Evolutionary conservation across 345 rosid genomes (phyloP).

Genomic region (Leavenworthia alabamica): DNA sequence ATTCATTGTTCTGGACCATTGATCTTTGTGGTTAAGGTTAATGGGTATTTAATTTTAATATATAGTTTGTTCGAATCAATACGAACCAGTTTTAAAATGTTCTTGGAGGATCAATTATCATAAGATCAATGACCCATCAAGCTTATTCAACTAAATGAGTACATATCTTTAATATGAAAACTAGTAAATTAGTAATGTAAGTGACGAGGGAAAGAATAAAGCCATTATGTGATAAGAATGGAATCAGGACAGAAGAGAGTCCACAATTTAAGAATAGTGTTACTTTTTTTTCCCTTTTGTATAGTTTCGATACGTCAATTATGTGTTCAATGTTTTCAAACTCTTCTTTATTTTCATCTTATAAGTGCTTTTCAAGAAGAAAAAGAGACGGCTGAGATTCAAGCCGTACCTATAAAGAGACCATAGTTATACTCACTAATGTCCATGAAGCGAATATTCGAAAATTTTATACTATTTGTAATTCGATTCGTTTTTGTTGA

Average conservation of each 20-base stretch:
- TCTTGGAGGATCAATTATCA: background rate
- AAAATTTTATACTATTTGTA: too few relatives aligned
- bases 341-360: conserved; percentile 17
- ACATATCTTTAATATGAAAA: background rate
- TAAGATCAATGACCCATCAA: background rate
- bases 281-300: conserved; percentile 21
- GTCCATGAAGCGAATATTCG: too few relatives aligned
- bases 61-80: background rate
- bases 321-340: conserved; percentile 27
- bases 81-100: background rate
- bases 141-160: background rate
- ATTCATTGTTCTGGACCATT: background rate
- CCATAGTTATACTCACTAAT: conserved; percentile 19
- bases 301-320: conserved; percentile 30
- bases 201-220: conserved; percentile 22
- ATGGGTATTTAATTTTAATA: background rate
- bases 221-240: conserved; percentile 28
- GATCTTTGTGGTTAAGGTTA: background rate
- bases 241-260: conserved; percentile 28
- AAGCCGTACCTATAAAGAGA: conserved; percentile 32
- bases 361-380: conserved; percentile 21
- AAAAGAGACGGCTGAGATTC: conserved; percentile 29
- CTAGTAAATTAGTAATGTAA: background rate
- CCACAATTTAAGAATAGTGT: conserved; percentile 25
- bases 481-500: too few relatives aligned